Conservation (phyloP, 1,284 basidiomycete species). For the Xerocomus nothofagi region DNA sequence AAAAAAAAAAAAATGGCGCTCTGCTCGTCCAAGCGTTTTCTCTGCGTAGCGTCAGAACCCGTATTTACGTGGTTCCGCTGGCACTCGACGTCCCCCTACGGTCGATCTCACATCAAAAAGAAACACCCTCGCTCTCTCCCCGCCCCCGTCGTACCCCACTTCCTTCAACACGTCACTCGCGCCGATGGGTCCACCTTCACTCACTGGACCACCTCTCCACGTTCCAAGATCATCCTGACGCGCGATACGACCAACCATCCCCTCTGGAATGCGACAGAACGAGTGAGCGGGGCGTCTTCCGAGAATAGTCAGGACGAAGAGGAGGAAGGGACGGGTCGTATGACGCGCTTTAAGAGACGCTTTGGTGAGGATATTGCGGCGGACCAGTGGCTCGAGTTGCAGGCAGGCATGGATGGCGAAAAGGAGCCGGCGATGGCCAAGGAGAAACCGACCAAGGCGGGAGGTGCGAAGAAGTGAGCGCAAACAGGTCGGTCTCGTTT, state of each 20-base stretch:
- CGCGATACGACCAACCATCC: slow-evolving; percentile 86
- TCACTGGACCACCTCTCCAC: slow-evolving; percentile 84
- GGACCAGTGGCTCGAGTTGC: slow-evolving; percentile 36
- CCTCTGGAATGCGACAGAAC: slow-evolving; percentile 64
- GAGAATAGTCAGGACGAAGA: slow-evolving; percentile 67
- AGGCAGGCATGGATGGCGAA: slow-evolving; percentile 27
- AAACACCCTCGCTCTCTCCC: slow-evolving; percentile 65
- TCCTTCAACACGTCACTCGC: slow-evolving; percentile 78
- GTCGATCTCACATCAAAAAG: slow-evolving; percentile 75
- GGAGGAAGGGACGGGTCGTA: slow-evolving; percentile 66
- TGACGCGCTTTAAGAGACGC: slow-evolving; percentile 76
- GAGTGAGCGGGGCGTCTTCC: slow-evolving; percentile 55
- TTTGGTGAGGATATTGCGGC: slow-evolving; percentile 63
- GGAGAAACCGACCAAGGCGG: slow-evolving; percentile 19
- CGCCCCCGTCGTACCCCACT: slow-evolving; percentile 79
- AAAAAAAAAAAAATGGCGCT: slow-evolving; percentile 13
- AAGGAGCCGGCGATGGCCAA: slow-evolving; percentile 32
- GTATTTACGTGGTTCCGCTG: slow-evolving; percentile 32
- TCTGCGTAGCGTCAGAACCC: slow-evolving; percentile 3
- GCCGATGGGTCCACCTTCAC: slow-evolving; percentile 86
- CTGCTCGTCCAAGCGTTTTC: slow-evolving; percentile 12
- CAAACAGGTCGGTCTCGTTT: slow-evolving; percentile 7
- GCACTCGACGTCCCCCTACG: slow-evolving; percentile 71
- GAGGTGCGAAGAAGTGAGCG: slow-evolving; percentile 12
- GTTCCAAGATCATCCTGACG: slow-evolving; percentile 69